These are phyloP conservation scores for Odontarrhena argentea DNA, from an alignment of 345 rosid species.

Conservation along the genomic window DNA sequence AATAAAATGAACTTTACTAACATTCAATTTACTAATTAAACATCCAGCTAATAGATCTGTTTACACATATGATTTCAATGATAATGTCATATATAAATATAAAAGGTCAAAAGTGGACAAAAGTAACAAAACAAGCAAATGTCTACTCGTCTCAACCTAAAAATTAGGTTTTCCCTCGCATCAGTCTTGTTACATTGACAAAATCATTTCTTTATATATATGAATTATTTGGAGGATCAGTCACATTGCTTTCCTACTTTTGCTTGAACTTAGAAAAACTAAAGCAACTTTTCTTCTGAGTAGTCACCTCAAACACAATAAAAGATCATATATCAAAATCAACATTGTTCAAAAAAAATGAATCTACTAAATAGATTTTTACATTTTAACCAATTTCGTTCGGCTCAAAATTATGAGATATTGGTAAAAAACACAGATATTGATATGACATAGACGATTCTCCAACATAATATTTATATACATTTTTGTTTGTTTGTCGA, in stretches of 20 bases:
- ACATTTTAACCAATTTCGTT: slow-evolving; percentile 21
- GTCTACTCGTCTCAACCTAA: slow-evolving; percentile 34
- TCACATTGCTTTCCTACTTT: slow-evolving; percentile 38
- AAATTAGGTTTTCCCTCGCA: slow-evolving; percentile 36
- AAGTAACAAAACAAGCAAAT: slow-evolving; percentile 28
- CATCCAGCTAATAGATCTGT: neutral
- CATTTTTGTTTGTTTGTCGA: too few relatives aligned
- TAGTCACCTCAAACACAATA: slow-evolving; percentile 35
- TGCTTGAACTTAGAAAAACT: slow-evolving; percentile 30
- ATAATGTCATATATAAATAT: neutral
- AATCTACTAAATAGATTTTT: slow-evolving; percentile 21
- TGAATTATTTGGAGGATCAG: neutral
- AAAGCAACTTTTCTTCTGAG: slow-evolving; percentile 25
- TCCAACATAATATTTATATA: neutral
- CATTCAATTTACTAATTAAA: neutral
- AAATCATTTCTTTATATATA: neutral
- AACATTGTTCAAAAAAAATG: neutral
- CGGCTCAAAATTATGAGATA: neutral
- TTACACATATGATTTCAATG: neutral
- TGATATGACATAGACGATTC: neutral
- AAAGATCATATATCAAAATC: slow-evolving; percentile 33
- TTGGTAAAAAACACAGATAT: slow-evolving; percentile 19
- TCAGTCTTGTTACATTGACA: slow-evolving; percentile 31
- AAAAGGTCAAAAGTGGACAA: slow-evolving; percentile 1
- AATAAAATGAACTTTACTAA: neutral